Evolutionary conservation across 768 basidiomycete species (phyloP).

Genomic region (Termitomyces sp.): DNA sequence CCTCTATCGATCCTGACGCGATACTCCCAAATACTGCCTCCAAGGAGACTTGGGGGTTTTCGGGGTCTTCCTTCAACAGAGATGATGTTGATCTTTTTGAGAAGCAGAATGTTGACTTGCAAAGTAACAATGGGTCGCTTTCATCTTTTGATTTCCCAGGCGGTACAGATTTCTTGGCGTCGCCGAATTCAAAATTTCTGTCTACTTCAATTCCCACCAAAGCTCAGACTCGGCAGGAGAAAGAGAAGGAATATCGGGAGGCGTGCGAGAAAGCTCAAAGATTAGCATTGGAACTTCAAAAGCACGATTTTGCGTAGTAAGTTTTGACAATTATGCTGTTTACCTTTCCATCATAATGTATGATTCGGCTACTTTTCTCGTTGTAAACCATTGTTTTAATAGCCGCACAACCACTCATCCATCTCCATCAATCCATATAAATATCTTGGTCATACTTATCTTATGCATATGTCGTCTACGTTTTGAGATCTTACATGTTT

Average conservation of each 20-base stretch:
- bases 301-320: slow-evolving; percentile 6
- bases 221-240: slow-evolving; percentile 21
- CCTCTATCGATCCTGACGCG: neutral
- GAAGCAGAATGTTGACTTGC: neutral
- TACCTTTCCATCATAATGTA: neutral
- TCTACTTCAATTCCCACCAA: neutral
- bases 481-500: neutral
- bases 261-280: slow-evolving; percentile 28
- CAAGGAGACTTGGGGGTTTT: neutral
- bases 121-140: neutral
- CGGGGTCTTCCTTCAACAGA: neutral
- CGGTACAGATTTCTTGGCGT: neutral
- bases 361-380: neutral
- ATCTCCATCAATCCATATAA: too few relatives aligned
- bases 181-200: neutral
- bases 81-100: neutral
- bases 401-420: slow-evolving; percentile 1
- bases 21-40: too few relatives aligned
- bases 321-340: neutral
- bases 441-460: too few relatives aligned
- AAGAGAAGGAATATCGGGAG: slow-evolving; percentile 23
- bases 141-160: neutral
- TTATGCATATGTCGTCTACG: too few relatives aligned
- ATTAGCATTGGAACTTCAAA: slow-evolving; percentile 23
- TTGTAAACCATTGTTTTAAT: too few relatives aligned